Evolutionary conservation across 768 basidiomycete species (phyloP), one percentile per base, ranked within the genome.

Genomic region (Dentipellis sp.): DNA sequence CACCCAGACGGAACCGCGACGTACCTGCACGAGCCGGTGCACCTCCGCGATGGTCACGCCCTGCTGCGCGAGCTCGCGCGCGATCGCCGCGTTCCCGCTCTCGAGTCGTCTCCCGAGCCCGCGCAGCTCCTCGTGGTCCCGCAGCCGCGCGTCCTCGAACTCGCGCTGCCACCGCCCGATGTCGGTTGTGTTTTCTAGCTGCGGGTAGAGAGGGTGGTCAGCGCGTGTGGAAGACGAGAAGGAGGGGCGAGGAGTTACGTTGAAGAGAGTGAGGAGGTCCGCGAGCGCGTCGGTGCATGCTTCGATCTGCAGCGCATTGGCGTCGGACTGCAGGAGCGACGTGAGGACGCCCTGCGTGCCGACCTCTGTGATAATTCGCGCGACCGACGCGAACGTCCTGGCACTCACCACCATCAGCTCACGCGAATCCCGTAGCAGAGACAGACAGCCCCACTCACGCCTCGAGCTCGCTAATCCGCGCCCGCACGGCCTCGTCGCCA

Each of bases 231-330:
- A 16, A 9, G 17, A 2, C 19, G 3, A 42, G 34, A n/a, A 17
- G 16, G 37, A 21, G 16, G 3, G 19, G 7, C 4, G 22, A 16
- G n/a, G 54, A 58, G 53, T n/a, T 53, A 59, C 60, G 37, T 53
- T 59, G 17, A 61, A 61, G 14, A 61, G 60, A 2, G 55, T 38
- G 21, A 61, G 54, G 23, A 61, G 35, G 38, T 61, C 58, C 1
- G 60, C 52, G 23, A 61, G 60, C 17, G 46, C 52, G 5, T 61
- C 58, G 16, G 59, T 61, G 55, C 60, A 61, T 6, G 53, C 47
- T 21, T 59, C 58, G 48, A 61, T 56, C n/a, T 37, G 55, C 14
- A 56, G 21, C 4, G 60, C 60, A 10, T 59, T 59, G 38, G 45
- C 35, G 29, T 59, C 60, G 2, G 58, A 53, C 52, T 45, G 60